Conservation (phyloP, 805 yeast genomes). For the Myxozyma neotropica region DNA sequence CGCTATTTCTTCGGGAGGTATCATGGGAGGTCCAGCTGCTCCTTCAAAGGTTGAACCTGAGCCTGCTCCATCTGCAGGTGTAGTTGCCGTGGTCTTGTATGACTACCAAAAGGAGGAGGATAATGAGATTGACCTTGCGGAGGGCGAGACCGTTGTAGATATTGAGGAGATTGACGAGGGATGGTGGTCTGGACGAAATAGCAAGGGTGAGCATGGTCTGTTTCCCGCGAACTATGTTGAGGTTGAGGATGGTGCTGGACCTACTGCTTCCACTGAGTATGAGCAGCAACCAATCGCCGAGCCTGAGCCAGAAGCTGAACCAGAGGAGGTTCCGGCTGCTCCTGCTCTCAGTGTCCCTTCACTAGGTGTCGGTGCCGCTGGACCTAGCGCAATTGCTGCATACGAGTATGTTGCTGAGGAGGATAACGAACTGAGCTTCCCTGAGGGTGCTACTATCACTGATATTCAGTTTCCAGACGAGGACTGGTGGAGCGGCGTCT, state of each 20-base stretch:
- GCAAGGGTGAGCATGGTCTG: conserved; percentile 70
- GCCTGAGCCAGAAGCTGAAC: conserved; percentile 22
- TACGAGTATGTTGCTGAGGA: conserved; percentile 88
- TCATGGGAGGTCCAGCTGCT: conserved; percentile 28
- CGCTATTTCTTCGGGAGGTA: conserved; percentile 36
- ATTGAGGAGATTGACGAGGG: conserved; percentile 73
- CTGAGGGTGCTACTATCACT: conserved; percentile 77
- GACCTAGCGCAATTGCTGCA: conserved; percentile 62
- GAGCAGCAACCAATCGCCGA: conserved; percentile 28
- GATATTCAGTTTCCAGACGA: conserved; percentile 89
- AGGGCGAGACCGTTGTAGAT: conserved; percentile 66
- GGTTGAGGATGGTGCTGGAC: conserved; percentile 40
- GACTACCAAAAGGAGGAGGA: conserved; percentile 77
- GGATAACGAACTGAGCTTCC: conserved; percentile 84
- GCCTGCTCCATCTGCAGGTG: conserved; percentile 33
- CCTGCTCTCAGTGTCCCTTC: conserved; percentile 35
- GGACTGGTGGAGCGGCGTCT: conserved; percentile 96
- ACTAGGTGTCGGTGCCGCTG: conserved; percentile 33
- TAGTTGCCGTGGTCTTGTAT: conserved; percentile 76
- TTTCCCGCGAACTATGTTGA: conserved; percentile 90
- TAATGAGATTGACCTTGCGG: conserved; percentile 67
- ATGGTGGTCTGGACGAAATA: conserved; percentile 88
- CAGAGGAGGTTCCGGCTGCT: conserved; percentile 26
- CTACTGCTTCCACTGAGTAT: conserved; percentile 29
- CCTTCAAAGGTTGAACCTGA: conserved; percentile 30